Base-by-base conservation (phyloP, 306 rosid genomes). In the Crataegus laevigata region DNA sequence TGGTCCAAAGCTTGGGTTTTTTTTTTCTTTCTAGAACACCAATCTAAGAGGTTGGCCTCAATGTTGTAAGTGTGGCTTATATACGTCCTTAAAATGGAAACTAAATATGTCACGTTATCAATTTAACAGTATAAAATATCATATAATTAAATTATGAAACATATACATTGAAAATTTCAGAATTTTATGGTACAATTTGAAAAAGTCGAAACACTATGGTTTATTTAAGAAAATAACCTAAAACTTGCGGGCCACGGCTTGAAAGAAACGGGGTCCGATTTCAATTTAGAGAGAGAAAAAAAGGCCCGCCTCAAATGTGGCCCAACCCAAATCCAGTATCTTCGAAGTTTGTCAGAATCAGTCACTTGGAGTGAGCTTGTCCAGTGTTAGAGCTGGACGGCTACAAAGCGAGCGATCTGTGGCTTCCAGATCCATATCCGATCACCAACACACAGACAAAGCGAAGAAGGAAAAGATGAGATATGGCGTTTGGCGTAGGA, bases 401-500 rank as follows among this genome's bases (percentile, higher is more conserved):
- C 38, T 38, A 10, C 69, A 11, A 47, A 47, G 19, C 8, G 52
- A 12, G 47, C 1, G 42, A 72, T 59, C 55, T 58, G 19, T 32
- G 10, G 40, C 45, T 11, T 51, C 30, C 64, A 70, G 74, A 70
- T 70, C 63, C n/a, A 34, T 62, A 17, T 29, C 5, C 67, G 8
- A 17, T 65, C n/a, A 34, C 3, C 8, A 19, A 29, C 69, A 10
- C 26, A 63, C 6, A 17, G 42, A 30, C 32, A 8, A 17, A 8
- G 8, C 28, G 32, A 29, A 30, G 45, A 13, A 14, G 47, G 17
- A 10, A 72, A 82, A 75, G 75, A 87, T 86, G 94, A 88, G 83
- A 84, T 78, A 88, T 79, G 90, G 87, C 32, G 82, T 89, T 47
- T 81, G 82, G 29, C 83, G 92, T 76, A 87, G 84, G 87, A 85